A percentile compares a stretch with the other conserved stretches of the same genome.
These are phyloP conservation scores for Myochromella boudieri DNA, from an alignment of 768 basidiomycete genomes.

Conservation along the genomic window DNA sequence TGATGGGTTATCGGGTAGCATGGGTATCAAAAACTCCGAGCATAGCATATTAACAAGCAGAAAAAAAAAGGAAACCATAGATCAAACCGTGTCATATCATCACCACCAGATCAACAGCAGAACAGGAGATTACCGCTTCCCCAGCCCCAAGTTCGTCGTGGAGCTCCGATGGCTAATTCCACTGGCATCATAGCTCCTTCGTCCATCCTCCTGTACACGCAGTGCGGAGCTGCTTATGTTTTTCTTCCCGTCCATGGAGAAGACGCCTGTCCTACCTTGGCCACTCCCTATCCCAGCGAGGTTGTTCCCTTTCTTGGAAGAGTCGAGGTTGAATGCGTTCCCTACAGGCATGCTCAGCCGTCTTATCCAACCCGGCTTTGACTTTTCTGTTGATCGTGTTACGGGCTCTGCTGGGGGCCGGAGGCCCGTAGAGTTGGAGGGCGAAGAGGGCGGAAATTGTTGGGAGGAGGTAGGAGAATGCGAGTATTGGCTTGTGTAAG, in stretches of 20 bases:
- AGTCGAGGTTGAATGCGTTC: constrained; percentile 58
- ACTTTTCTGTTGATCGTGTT: constrained; percentile 41
- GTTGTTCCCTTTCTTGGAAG: constrained; percentile 39
- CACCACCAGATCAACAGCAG: too few species aligned
- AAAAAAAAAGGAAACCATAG: too few species aligned
- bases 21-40: too few species aligned
- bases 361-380: constrained; percentile 69
- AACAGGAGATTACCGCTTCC: constrained; percentile 34
- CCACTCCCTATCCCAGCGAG: constrained; percentile 15
- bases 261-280: constrained; percentile 27
- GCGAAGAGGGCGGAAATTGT: constrained; percentile 27
- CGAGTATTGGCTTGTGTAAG: constrained; percentile 20
- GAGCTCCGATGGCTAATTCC: constrained; percentile 47
- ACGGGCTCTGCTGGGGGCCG: constrained; percentile 44
- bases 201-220: constrained; percentile 48
- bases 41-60: too few species aligned
- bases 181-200: constrained; percentile 42
- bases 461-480: constrained; percentile 27
- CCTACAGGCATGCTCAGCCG: constrained; percentile 74
- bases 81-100: too few species aligned
- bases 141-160: constrained; percentile 44
- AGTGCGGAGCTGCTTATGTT: constrained; percentile 39
- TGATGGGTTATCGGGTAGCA: too few species aligned
- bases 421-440: constrained; percentile 30
- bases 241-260: constrained; percentile 50